A percentile compares a stretch with the other conserved stretches of the same genome.
Conservation (phyloP, 345 rosid species). For the Eucalyptus erythrocorys region DNA sequence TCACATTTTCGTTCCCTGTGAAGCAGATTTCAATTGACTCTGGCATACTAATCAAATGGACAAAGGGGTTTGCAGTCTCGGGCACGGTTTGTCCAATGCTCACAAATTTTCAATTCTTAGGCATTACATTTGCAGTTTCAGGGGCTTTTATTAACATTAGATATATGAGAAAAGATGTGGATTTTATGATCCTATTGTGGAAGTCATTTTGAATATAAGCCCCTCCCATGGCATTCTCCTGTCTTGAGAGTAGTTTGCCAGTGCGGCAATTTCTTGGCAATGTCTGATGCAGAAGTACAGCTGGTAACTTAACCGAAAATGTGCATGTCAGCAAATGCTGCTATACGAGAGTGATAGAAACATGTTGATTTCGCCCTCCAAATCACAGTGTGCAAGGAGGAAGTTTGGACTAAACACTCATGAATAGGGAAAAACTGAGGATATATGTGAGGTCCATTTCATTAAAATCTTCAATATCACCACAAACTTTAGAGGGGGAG, state of each 20-base stretch:
- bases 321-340: neutral
- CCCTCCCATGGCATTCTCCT: neutral
- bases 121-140: neutral
- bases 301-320: neutral
- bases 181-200: neutral
- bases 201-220: neutral
- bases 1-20: conserved; percentile 88
- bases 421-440: neutral
- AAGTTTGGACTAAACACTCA: neutral
- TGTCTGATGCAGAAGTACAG: neutral
- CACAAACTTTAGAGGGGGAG: neutral
- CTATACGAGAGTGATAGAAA: neutral
- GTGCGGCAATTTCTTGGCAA: fast-evolving
- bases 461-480: neutral
- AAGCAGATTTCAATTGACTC: conserved; percentile 67
- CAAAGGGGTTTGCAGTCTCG: conserved; percentile 76
- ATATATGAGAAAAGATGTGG: neutral
- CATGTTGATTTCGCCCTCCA: neutral
- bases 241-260: neutral
- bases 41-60: conserved; percentile 74
- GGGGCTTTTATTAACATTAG: neutral
- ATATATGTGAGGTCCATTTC: neutral
- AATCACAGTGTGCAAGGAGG: neutral
- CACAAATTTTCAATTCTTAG: neutral
- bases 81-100: conserved; percentile 51